Evolutionary conservation across 2,329 filamentous ascomycete species (phyloP).

Genomic region (Talaromyces sp.): DNA sequence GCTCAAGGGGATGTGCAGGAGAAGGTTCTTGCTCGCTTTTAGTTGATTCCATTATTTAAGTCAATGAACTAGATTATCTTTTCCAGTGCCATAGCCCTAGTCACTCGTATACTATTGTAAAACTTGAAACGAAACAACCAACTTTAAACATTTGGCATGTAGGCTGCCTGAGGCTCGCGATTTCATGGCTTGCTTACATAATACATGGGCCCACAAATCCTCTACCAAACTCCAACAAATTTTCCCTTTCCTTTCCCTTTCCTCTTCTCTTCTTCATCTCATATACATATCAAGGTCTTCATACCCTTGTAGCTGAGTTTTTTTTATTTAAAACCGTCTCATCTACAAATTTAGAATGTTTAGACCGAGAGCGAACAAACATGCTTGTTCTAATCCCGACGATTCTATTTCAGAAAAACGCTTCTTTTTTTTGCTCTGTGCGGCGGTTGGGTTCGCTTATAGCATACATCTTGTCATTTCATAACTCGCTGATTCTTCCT

Average conservation of each 20-base stretch:
- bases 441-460: constrained; percentile 45
- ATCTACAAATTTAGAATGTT: constrained; percentile 40
- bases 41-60: neutral
- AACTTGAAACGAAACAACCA: neutral
- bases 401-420: constrained; percentile 27
- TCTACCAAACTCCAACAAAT: neutral
- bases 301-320: constrained; percentile 43
- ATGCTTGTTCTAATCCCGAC: constrained; percentile 45
- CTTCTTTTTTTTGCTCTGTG: constrained; percentile 22
- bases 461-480: constrained; percentile 34
- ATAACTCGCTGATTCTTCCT: neutral
- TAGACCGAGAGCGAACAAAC: constrained; percentile 40
- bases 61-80: neutral
- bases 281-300: constrained; percentile 36
- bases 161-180: neutral
- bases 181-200: neutral
- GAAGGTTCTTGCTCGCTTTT: constrained; percentile 69
- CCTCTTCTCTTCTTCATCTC: constrained; percentile 28
- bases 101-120: neutral
- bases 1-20: constrained; percentile 71
- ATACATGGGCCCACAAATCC: neutral
- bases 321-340: constrained; percentile 27
- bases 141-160: neutral
- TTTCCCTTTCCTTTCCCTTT: constrained; percentile 1
- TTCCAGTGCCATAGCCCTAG: neutral